Percentiles rank a stretch among this genome's conserved stretches.
Evolutionary conservation across 2,329 filamentous ascomycete genomes (phyloP).

Genomic region (Ophiostoma novo-ulmi): DNA sequence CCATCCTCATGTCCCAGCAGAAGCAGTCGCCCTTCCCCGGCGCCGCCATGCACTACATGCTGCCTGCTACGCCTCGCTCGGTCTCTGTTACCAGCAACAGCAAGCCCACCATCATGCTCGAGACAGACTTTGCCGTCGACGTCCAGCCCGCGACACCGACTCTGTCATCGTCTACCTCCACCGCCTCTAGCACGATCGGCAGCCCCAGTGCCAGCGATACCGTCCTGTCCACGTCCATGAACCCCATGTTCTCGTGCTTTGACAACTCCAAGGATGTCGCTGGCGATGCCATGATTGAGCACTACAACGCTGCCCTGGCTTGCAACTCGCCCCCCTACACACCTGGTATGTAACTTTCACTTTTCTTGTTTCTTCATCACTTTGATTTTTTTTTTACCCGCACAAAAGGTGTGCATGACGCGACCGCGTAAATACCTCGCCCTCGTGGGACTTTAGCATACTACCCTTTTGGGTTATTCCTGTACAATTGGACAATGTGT

Average conservation of each 20-base stretch:
- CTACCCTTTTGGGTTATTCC: conserved; percentile 5
- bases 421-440: conserved; percentile 16
- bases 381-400: neutral
- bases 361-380: too few species aligned
- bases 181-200: conserved; percentile 76
- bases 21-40: conserved; percentile 46
- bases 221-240: conserved; percentile 74
- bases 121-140: conserved; percentile 64
- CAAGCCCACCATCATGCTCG: conserved; percentile 72
- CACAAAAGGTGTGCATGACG: conserved; percentile 6
- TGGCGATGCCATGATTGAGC: conserved; percentile 14
- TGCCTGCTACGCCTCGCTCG: conserved; percentile 53
- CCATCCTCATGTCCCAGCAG: conserved; percentile 28
- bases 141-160: conserved; percentile 80
- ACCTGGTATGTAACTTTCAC: conserved; percentile 61
- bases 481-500: neutral
- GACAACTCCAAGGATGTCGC: conserved; percentile 58
- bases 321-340: conserved; percentile 72
- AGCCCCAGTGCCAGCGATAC: conserved; percentile 72
- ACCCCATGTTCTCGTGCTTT: conserved; percentile 69
- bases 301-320: conserved; percentile 16
- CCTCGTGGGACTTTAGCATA: conserved; percentile 9
- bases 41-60: conserved; percentile 30
- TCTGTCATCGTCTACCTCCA: conserved; percentile 68
- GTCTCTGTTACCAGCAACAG: conserved; percentile 73